Base-by-base conservation (phyloP, 495 filamentous ascomycete genomes). In the Neurospora sp. region DNA sequence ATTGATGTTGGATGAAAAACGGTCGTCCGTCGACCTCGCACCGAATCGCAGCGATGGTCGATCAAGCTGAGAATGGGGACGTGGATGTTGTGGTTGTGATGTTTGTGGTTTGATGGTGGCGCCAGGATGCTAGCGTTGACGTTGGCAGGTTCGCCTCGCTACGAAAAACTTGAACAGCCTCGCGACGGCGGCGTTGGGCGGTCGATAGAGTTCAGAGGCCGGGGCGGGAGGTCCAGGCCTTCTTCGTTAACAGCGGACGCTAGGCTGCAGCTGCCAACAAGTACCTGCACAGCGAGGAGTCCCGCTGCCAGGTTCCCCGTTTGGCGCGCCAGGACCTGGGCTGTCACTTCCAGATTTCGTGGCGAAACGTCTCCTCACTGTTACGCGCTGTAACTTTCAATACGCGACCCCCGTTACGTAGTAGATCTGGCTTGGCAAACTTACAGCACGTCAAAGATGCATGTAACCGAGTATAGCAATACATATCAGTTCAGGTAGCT, bases 11-110 rank as follows among this genome's bases (percentile, higher is more conserved):
- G 73, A 48, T 71, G 39, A 59, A 65, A 35, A 18, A 35, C 6
- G 14, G 53, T 7, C 27, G 53, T 65, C 14, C 27, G n/a, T 40
- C 71, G 40, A 73, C 69, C 73, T 70, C 74, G 42, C 75, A 72
- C 65, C 69, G 45, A 68, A 71, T 74, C 53, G 59, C 74, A 48
- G 73, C 72, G 75, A 75, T 75, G 74, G 74, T 72, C 27, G 73
- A 69, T 70, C 35, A 69, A 37, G 53, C 27, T 65, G 53, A 7
- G 53, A 35, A 65, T 65, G 53, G 53, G 1, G 27, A 31, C 12
- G 53, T 65, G 27, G 53, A 65, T 65, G 53, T 35, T 65, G 22
- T 65, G 27, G 14, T 65, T 18, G 53, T 61, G 53, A 35, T 61
- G 53, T 35, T 65, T 61, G 53, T 31, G 53, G 14, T 61, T 61